Evolutionary conservation across 2,329 filamentous ascomycete genomes (phyloP), one percentile per base, ranked within the genome.

Genomic region (Chrysoporthe puriensis): DNA sequence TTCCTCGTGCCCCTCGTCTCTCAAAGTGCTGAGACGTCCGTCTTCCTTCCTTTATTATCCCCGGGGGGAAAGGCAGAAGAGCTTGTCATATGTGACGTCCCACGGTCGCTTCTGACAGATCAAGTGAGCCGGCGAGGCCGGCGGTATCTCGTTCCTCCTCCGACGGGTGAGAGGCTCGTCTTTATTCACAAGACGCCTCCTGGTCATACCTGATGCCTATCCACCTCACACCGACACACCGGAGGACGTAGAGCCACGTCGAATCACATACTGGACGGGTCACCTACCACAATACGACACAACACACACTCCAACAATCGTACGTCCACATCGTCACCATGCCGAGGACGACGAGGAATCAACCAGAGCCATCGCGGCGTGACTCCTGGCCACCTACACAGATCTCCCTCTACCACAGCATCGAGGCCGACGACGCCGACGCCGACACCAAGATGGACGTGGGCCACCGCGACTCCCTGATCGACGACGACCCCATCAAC

Each of bases 331-430:
- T 16, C 36, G 9, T 34, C 50, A 26, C 62, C 21, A 67, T 68
- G 62, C 62, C 66, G 40, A 61, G 58, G 43, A 63, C 60, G 14
- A 52, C 52, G 46, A 60, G 61, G 52, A 52, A 48, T n/a, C 43
- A 64, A n/a, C 58, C 50, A 50, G 61, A 40, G 44, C 60, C 61
- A 48, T 63, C 63, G n/a, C 79, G 76, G 66, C 77, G 80, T 70
- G 83, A 83, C 72, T 84, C 83, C 18, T 87, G 83, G 84, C 82
- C 84, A 21, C 82, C 84, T 2, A 83, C 83, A n/a, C 82, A 83
- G 71, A 76, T 85, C 70, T 81, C 79, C 57, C 78, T 86, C 36
- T 79, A 79, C 58, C 81, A 80, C 16, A 78, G 79, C 62, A 72
- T 80, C 34, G 79, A 81, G 57, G 79, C 79, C 66, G 78, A 80